phyloP scores from a whole-genome alignment of 2,329 filamentous ascomycete genomes.

The Colletotrichum eremochloae region DNA sequence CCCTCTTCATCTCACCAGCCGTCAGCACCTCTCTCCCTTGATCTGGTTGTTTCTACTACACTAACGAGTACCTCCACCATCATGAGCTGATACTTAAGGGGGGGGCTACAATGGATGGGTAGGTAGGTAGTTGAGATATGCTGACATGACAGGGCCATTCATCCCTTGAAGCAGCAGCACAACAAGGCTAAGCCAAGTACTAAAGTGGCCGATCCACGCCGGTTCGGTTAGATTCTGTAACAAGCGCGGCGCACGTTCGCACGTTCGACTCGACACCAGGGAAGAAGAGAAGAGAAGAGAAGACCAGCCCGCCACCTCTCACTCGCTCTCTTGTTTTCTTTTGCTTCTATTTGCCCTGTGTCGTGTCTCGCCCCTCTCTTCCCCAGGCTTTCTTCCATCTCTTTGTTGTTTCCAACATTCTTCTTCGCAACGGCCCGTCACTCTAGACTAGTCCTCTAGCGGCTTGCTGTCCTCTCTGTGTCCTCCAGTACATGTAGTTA shows the following conservation, averaged over 20 bases:
- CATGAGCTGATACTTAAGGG: no score
- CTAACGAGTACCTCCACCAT: no score
- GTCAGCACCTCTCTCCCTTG: no score
- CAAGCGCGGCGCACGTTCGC: conserved; percentile 23
- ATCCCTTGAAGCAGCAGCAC: not conserved
- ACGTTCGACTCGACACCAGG: conserved; percentile 1
- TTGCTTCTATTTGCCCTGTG: not conserved
- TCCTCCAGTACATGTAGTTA: no score
- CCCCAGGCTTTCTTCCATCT: not conserved
- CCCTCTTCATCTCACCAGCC: no score
- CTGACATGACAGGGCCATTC: not conserved
- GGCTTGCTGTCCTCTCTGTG: no score
- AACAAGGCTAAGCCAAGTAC: no score
- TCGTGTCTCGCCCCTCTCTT: not conserved
- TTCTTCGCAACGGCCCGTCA: conserved; percentile 3
- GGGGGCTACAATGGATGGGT: no score
- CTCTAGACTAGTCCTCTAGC: not conserved
- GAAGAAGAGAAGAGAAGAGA: not conserved
- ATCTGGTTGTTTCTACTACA: not conserved
- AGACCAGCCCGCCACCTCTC: conserved; percentile 12
- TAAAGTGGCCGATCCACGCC: not conserved
- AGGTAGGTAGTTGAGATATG: not conserved
- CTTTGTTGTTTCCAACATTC: not conserved
- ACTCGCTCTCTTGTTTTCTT: not conserved
- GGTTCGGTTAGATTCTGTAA: conserved; percentile 21